Conservation (phyloP, 495 filamentous ascomycete species). For the Aspergillus bridgeri region DNA sequence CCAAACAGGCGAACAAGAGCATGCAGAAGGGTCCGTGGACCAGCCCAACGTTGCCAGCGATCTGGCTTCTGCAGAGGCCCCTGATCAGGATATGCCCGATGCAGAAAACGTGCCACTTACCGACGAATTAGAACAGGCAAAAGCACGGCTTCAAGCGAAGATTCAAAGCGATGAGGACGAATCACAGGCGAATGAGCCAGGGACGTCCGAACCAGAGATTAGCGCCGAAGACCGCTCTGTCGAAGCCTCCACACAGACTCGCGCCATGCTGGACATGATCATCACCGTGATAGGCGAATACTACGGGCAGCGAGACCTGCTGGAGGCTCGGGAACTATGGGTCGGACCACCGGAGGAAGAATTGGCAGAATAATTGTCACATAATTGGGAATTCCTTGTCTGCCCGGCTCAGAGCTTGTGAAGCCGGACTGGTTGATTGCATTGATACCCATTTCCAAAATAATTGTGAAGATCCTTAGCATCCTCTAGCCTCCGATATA, state of each 20-base stretch:
- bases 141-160: conserved; percentile 52
- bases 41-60: conserved; percentile 15
- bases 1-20: conserved; percentile 14
- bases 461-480: not conserved
- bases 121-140: conserved; percentile 53
- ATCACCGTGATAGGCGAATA: conserved; percentile 84
- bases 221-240: conserved; percentile 6
- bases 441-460: not conserved
- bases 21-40: conserved; percentile 4
- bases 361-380: not conserved
- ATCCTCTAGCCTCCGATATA: not conserved
- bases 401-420: not conserved
- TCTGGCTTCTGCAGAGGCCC: conserved; percentile 9
- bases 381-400: not conserved
- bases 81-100: conserved; percentile 22
- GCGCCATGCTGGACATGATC: conserved; percentile 80
- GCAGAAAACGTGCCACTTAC: conserved; percentile 21
- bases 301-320: conserved; percentile 85
- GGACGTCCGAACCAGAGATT: not conserved
- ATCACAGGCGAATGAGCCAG: conserved; percentile 1
- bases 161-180: conserved; percentile 27
- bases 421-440: not conserved
- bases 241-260: conserved; percentile 28
- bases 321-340: conserved; percentile 64
- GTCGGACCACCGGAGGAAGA: not conserved